Evolutionary conservation across 1,284 basidiomycete genomes (phyloP), one percentile per base, ranked within the genome.

Genomic region (Trichosporon coremiiforme): DNA sequence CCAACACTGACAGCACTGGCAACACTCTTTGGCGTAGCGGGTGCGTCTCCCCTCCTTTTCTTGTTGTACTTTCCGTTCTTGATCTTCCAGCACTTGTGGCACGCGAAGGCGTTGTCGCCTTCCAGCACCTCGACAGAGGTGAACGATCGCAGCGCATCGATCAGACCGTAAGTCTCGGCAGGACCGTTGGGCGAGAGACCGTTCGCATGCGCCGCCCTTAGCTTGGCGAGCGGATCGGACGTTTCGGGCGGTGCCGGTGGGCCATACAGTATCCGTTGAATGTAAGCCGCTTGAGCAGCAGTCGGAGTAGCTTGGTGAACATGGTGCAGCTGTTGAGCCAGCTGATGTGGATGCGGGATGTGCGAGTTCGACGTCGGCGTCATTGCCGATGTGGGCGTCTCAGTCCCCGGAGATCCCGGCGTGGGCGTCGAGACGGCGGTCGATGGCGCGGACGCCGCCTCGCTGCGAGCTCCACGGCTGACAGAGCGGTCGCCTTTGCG

Each of bases 101-200:
- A 98, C 0, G 94, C 93, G 72, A 97, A 95, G 84, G 90, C 91
- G 77, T 98, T 97, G 75, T 96, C 94, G 0, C 93, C 94, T 74
- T 97, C 93, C 35, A 98, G 84, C 7, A 94, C 88, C 79, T 98
- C 95, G 22, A 96, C 94, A 3, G 90, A 86, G 0, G 94, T 97
- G 81, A 98, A 98, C 82, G 91, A 87, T 71, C 89, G 86, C 70
- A 98, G 83, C 72, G 91, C 93, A 69, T 85, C 84, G 64, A 86
- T 81, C 13, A 88, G 74, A 22, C 85, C 86, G 5, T 71, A 76
- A 57, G 71, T 74, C 35, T 66, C 60, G 6, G 33, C 47, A 29
- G 68, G 35, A 0, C 69, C 53, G 15, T 66, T 20, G 50, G 72
- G 55, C 47, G 31, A 31, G 10, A 70, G 66, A 0, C 77, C 76